phyloP scores from a whole-genome alignment of 2,329 filamentous ascomycete genomes.

The Ceratocystis variospora region DNA sequence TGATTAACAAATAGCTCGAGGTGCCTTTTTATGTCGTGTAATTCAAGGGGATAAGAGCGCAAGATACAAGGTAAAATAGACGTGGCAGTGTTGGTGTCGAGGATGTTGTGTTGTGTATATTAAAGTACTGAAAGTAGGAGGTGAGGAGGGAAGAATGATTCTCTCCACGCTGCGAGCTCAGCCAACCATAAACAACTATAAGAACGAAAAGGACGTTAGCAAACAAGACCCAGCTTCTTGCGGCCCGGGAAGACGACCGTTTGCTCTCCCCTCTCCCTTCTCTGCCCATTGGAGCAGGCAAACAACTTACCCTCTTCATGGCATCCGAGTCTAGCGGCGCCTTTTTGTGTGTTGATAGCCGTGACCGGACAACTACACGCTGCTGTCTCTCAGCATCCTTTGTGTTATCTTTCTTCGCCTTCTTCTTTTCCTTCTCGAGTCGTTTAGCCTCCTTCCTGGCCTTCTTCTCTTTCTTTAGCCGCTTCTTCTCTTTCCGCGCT shows the following conservation, averaged over 20 bases:
- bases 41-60: background rate
- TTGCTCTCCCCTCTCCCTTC: background rate
- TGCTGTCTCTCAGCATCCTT: conserved; percentile 5
- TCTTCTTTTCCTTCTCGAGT: conserved; percentile 10
- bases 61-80: too few species aligned
- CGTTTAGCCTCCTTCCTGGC: conserved; percentile 7
- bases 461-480: conserved; percentile 14
- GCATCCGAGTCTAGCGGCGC: conserved; percentile 17
- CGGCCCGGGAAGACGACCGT: background rate
- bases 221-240: background rate
- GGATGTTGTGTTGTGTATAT: too few species aligned
- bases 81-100: too few species aligned
- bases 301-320: conserved; percentile 15
- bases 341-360: conserved; percentile 15
- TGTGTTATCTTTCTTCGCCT: background rate
- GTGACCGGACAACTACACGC: conserved; percentile 16
- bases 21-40: background rate
- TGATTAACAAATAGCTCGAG: background rate
- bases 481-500: conserved; percentile 16
- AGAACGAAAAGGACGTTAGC: background rate
- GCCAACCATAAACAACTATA: conserved; percentile 16
- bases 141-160: background rate
- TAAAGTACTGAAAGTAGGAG: too few species aligned
- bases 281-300: background rate
- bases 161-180: background rate